These are phyloP conservation scores for Agaricales sp. DNA, from an alignment of 1,284 basidiomycete genomes.

Conservation along the genomic window DNA sequence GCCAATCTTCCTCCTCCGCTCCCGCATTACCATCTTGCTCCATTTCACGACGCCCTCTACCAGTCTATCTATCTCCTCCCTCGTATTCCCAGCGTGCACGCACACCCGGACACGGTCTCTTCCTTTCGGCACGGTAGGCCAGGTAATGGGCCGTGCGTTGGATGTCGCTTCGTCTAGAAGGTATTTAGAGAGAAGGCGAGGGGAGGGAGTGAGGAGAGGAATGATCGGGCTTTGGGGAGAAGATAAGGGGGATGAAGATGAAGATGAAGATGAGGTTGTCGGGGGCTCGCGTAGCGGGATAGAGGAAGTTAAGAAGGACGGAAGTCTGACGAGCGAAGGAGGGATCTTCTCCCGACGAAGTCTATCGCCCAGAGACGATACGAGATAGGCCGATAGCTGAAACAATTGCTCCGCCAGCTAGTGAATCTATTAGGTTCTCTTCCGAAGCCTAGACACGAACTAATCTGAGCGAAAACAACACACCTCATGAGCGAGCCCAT, in stretches of 20 bases:
- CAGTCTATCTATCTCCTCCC: slow-evolving; percentile 50
- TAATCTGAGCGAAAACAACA: slow-evolving; percentile 15
- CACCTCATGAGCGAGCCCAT: slow-evolving; percentile 54
- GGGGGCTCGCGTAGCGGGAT: slow-evolving; percentile 20
- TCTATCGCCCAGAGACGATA: slow-evolving; percentile 18
- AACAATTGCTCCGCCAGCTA: slow-evolving; percentile 32
- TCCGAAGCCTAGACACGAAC: no score
- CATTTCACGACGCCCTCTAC: slow-evolving; percentile 40
- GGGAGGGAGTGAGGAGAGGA: slow-evolving; percentile 70
- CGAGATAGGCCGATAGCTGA: slow-evolving; percentile 27
- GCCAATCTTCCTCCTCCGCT: background rate
- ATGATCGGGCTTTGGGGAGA: slow-evolving; percentile 56
- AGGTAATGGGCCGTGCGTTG: slow-evolving; percentile 73
- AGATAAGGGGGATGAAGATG: slow-evolving; percentile 10
- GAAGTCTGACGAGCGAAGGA: slow-evolving; percentile 30
- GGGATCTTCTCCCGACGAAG: slow-evolving; percentile 28
- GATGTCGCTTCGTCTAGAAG: slow-evolving; percentile 47
- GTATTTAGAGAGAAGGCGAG: slow-evolving; percentile 60
- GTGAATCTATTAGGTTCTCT: slow-evolving; percentile 11
- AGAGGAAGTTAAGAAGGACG: slow-evolving; percentile 9
- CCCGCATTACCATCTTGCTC: slow-evolving; percentile 24
- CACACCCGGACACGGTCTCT: slow-evolving; percentile 79
- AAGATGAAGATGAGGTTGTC: slow-evolving; percentile 11
- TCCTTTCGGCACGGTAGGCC: slow-evolving; percentile 79
- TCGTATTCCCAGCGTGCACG: slow-evolving; percentile 67